A percentile compares a stretch with the other conserved stretches of the same genome.
These are phyloP conservation scores for Gracilaria gracilis DNA, from an alignment of 23 red algal genomes.

Conservation along the genomic window DNA sequence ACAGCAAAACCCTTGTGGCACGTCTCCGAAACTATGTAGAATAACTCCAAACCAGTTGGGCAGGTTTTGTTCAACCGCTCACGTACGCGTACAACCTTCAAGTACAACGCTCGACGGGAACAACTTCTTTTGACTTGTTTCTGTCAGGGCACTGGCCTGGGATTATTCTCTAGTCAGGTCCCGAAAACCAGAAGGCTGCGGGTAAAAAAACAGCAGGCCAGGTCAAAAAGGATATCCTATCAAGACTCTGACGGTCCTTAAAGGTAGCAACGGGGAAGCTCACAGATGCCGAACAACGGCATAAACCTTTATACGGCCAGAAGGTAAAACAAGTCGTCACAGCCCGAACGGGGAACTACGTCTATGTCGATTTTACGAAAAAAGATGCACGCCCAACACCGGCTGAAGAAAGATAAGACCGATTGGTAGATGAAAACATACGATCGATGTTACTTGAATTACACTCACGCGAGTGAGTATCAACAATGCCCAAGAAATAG, in stretches of 20 bases:
- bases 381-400: background rate
- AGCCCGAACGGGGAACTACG: background rate
- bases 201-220: background rate
- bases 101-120: slow-evolving; percentile 5
- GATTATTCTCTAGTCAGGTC: background rate
- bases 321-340: background rate
- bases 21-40: slow-evolving; percentile 14
- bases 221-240: background rate
- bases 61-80: background rate
- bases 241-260: background rate
- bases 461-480: too few species aligned
- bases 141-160: background rate
- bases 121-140: slow-evolving; percentile 3
- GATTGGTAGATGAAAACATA: background rate
- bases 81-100: slow-evolving; percentile 44
- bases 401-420: background rate
- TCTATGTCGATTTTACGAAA: background rate
- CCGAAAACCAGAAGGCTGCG: too few species aligned
- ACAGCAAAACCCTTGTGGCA: slow-evolving; percentile 5
- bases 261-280: background rate
- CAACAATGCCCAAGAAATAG: too few species aligned
- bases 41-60: slow-evolving; percentile 34
- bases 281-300: background rate
- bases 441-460: background rate
- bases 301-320: background rate